phyloP scores from a whole-genome alignment of 1,139 yeast genomes.

The Meyerozyma elateridarum region DNA sequence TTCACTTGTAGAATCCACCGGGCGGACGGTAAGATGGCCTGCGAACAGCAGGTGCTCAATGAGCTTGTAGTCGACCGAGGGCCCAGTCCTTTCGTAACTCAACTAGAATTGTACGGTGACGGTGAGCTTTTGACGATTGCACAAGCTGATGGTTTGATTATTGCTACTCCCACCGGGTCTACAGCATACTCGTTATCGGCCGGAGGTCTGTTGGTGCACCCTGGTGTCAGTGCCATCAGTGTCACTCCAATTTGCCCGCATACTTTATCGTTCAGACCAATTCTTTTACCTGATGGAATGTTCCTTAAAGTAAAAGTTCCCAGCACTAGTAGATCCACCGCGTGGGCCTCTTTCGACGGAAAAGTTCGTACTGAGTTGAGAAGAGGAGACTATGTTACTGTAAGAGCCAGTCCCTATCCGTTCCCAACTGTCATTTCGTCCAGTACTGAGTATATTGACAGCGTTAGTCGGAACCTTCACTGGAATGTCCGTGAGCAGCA shows the following conservation, averaged over 20 bases:
- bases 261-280: slow-evolving; percentile 82
- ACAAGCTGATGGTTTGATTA: slow-evolving; percentile 84
- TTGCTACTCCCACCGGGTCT: slow-evolving; percentile 90
- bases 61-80: slow-evolving; percentile 86
- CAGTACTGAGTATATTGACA: slow-evolving; percentile 74
- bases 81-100: slow-evolving; percentile 82
- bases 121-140: slow-evolving; percentile 76
- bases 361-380: slow-evolving; percentile 65
- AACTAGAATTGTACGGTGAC: slow-evolving; percentile 79
- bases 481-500: slow-evolving; percentile 87
- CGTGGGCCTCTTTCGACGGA: slow-evolving; percentile 92
- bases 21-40: slow-evolving; percentile 53
- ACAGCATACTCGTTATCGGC: slow-evolving; percentile 90
- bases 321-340: slow-evolving; percentile 61
- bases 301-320: slow-evolving; percentile 73
- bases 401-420: slow-evolving; percentile 75
- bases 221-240: slow-evolving; percentile 82
- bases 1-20: slow-evolving; percentile 64
- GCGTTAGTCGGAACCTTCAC: slow-evolving; percentile 75
- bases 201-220: slow-evolving; percentile 87
- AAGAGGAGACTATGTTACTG: slow-evolving; percentile 73
- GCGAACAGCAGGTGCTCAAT: slow-evolving; percentile 77
- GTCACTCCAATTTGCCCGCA: slow-evolving; percentile 94
- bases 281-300: slow-evolving; percentile 83
- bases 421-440: slow-evolving; percentile 80